phyloP scores from a whole-genome alignment of 805 yeast species.

The Metschnikowia amazonensis region DNA sequence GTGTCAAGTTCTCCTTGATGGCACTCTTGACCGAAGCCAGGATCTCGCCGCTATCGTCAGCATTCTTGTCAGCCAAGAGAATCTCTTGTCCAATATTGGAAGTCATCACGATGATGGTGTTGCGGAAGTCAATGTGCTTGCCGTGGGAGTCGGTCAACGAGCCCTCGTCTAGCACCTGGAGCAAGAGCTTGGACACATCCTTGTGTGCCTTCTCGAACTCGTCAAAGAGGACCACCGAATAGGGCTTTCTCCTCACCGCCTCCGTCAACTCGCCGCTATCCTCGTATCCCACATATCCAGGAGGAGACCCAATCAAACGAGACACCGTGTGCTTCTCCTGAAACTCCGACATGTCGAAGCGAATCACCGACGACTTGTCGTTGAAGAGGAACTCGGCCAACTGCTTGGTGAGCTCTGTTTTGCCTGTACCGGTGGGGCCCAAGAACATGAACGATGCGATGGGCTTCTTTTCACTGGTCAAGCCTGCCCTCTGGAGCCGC shows the following conservation, averaged over 20 bases:
- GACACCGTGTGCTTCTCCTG: conserved; percentile 92
- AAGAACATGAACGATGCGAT: conserved; percentile 94
- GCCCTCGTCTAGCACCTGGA: conserved; percentile 96
- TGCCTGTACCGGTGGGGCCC: conserved; percentile 99
- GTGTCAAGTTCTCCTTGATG: conserved; percentile 67
- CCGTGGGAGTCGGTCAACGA: conserved; percentile 93
- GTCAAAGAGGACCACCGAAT: conserved; percentile 87
- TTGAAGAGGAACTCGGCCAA: conserved; percentile 90
- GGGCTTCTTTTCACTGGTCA: conserved; percentile 90
- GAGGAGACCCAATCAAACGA: conserved; percentile 94
- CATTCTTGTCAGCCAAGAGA: conserved; percentile 58
- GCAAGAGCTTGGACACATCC: conserved; percentile 83
- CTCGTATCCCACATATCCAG: conserved; percentile 96
- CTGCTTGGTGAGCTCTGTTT: conserved; percentile 91
- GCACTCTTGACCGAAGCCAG: conserved; percentile 47
- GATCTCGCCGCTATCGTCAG: conserved; percentile 61
- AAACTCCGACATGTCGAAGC: conserved; percentile 98
- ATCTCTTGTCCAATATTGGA: conserved; percentile 95
- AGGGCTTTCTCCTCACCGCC: conserved; percentile 92
- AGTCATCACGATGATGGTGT: conserved; percentile 94
- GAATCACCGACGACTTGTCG: conserved; percentile 77
- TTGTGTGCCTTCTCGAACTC: conserved; percentile 97
- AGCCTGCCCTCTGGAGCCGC: conserved; percentile 92
- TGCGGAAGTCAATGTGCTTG: conserved; percentile 87
- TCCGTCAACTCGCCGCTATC: conserved; percentile 96